These are phyloP conservation scores for Tulasnella sp. DNA, from an alignment of 768 basidiomycete genomes.

Conservation along the genomic window DNA sequence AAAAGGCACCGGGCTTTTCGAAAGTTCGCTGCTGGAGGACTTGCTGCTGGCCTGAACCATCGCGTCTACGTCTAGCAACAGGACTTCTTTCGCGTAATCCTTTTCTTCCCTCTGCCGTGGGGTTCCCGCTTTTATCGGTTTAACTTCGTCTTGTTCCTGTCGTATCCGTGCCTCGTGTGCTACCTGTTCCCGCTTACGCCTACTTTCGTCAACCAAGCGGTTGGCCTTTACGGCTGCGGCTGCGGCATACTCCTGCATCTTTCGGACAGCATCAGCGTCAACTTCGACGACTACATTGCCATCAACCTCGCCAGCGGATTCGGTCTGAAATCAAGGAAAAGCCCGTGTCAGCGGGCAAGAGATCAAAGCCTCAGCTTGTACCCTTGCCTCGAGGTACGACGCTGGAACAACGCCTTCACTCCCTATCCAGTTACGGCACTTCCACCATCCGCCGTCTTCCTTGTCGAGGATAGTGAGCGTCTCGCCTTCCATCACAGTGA, in stretches of 20 bases:
- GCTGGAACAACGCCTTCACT: constrained; percentile 92
- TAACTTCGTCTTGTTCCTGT: constrained; percentile 42
- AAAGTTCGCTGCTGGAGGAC: background rate
- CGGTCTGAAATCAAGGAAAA: constrained; percentile 13
- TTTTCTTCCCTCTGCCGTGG: constrained; percentile 37
- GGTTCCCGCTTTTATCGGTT: constrained; percentile 42
- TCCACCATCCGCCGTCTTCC: constrained; percentile 96
- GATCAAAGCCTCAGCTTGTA: constrained; percentile 31
- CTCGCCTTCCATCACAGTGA: constrained; percentile 83
- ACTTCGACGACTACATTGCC: constrained; percentile 23
- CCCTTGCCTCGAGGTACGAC: constrained; percentile 80
- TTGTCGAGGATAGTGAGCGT: constrained; percentile 70
- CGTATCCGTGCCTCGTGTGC: constrained; percentile 36
- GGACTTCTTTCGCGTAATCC: constrained; percentile 36
- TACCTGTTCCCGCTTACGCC: constrained; percentile 42
- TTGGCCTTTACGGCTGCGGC: constrained; percentile 38
- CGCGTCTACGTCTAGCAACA: constrained; percentile 37
- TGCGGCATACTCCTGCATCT: constrained; percentile 35
- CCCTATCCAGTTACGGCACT: constrained; percentile 71
- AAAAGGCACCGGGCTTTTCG: constrained; percentile 24
- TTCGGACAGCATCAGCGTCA: constrained; percentile 33
- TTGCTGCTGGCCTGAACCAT: constrained; percentile 28
- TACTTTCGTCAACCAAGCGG: constrained; percentile 37
- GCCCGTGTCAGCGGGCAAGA: constrained; percentile 10
- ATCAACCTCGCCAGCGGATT: constrained; percentile 1